Evolutionary conservation across 495 filamentous ascomycete species (phyloP), one percentile per base, ranked within the genome.

Genomic region (Friedmanniomyces simplex): DNA sequence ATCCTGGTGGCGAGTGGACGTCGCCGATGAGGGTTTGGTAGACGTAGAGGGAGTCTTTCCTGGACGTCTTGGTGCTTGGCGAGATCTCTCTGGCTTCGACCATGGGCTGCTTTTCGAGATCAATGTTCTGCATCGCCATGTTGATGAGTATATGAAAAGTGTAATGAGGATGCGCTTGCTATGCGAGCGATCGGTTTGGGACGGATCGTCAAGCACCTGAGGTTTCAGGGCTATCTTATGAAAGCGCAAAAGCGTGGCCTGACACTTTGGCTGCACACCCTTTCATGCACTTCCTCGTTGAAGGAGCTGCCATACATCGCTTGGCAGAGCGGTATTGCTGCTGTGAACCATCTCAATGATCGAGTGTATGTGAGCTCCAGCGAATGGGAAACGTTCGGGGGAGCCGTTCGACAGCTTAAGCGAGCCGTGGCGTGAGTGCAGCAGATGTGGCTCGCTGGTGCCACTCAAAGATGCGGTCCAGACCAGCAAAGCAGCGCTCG

Each of bases 1-100:
- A 5, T 6, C 13, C 18, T 18, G 20, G 36, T 6, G 20, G 20
- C 6, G 36, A 4, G 24, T 26, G 8, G 8, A 55, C 39, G 42
- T 55, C 52, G 42, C 52, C 52, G 20, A 55, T 37, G 7, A 55
- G 21, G 21, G 39, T 47, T 47, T 55, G 36, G 52, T 55, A 55
- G 18, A 55, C 39, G 21, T 45, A 34, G 37, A 55, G 52, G 10
- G 36, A 7, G 39, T 47, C 24, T 12, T 22, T 12, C 42, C 22
- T 47, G 37, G 52, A 13, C 11, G 36, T 24, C 16, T 5, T 14
- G 22, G 49, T 28, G 34, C 34, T 37, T 8, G 34, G 34, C 7
- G 22, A 32, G 28, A 51, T 32, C 22, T 51, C 49, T 10, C 7
- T 51, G 5, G 22, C 22, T 51, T 16, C 22, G 28, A 26, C 13